Percentiles rank a stretch among this genome's conserved stretches.
Conservation (phyloP, 441 rosid genomes). For the Lepidium campestre region DNA sequence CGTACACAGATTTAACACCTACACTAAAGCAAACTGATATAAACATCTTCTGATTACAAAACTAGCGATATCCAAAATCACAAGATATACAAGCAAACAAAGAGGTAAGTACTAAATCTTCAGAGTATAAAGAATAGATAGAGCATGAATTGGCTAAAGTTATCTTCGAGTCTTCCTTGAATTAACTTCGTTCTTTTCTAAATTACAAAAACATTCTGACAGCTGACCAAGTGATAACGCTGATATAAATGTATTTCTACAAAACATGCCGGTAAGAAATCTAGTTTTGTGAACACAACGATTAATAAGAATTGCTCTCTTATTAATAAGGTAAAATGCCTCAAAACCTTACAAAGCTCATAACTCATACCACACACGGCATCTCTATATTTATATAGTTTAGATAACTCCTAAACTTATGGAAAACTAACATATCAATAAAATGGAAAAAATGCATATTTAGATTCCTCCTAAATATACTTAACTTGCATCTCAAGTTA, state of each 20-base stretch:
- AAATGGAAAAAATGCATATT: no score
- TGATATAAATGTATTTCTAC: background rate
- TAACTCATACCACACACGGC: no score
- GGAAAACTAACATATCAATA: no score
- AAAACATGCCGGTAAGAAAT: background rate
- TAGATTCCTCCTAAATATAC: no score
- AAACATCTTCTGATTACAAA: background rate
- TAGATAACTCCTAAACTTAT: no score
- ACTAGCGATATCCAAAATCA: background rate
- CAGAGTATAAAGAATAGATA: background rate
- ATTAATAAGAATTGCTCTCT: no score
- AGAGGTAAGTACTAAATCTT: background rate
- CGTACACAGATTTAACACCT: constrained; percentile 72
- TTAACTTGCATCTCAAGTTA: no score
- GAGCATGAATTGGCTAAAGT: background rate
- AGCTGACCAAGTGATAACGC: background rate
- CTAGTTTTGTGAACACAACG: no score
- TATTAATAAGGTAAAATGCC: no score
- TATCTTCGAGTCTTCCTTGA: background rate
- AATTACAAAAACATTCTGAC: background rate
- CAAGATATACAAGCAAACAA: background rate
- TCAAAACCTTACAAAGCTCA: no score
- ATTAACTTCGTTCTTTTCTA: background rate
- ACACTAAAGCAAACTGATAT: constrained; percentile 22
- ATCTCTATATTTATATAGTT: no score